Conservation (phyloP, 23 red algal species). For the Gracilaria caudata region DNA sequence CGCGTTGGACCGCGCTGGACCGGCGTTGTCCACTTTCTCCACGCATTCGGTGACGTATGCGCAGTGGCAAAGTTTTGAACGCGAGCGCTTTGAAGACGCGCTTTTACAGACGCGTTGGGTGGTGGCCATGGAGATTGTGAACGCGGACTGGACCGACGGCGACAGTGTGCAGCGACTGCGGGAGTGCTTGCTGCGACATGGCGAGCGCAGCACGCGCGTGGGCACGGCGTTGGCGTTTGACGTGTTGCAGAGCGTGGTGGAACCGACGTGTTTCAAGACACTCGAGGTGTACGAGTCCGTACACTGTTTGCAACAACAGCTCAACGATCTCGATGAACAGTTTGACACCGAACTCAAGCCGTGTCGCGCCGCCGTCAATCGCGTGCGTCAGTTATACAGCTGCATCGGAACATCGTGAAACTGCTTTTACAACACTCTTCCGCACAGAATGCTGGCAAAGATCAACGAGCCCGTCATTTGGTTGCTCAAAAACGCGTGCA, state of each 20-base stretch:
- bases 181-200: conserved; percentile 20
- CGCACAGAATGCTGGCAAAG: conserved; percentile 44
- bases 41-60: conserved; percentile 27
- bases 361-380: conserved; percentile 50
- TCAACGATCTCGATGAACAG: conserved; percentile 12
- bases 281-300: conserved; percentile 54
- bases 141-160: conserved; percentile 44
- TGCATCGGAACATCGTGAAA: neutral
- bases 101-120: neutral
- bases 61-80: neutral
- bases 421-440: conserved; percentile 26
- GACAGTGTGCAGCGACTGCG: conserved; percentile 1
- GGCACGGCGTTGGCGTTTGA: conserved; percentile 11
- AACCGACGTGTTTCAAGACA: conserved; percentile 58
- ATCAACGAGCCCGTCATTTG: conserved; percentile 53
- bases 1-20: conserved; percentile 24
- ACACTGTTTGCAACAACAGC: conserved; percentile 12
- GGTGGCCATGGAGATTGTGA: conserved; percentile 38
- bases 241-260: conserved; percentile 35
- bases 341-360: conserved; percentile 28
- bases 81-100: neutral
- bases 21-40: conserved; percentile 8
- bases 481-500: conserved; percentile 53
- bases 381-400: conserved; percentile 50
- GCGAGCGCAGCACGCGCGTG: neutral